Base-by-base conservation (phyloP, 2,329 filamentous ascomycete genomes). In the Pseudopithomyces chartarum region DNA sequence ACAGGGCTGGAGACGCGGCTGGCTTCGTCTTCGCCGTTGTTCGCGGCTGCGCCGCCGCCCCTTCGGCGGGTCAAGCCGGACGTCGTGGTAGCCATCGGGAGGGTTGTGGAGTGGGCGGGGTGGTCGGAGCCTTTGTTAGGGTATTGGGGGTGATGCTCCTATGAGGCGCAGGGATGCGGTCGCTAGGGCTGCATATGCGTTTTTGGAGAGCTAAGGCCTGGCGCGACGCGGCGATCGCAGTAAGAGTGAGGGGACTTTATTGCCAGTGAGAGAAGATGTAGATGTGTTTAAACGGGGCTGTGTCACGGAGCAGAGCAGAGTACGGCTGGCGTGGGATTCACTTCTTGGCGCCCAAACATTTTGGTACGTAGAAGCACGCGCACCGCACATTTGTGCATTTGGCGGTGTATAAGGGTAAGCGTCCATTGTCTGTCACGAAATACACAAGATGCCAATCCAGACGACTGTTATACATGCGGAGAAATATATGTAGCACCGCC, bases 31-130 rank as follows among this genome's bases (percentile, higher is more conserved):
- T 87, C 84, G 65, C 84, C 82, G 75, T 82, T 84, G 56, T 84
- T 84, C 48, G 81, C 81, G 64, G 79, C 76, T 59, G 78, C 81
- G 69, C 82, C 85, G 69, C 81, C 86, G 67, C 84, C 88, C 80
- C 87, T 85, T 73, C 88, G 82, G 77, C 89, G 83, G 76, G 82
- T 90, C 83, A 84, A 85, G 83, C 85, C 91, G 84, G 81, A 90
- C 84, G 82, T 90, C 83, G 84, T 82, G 75, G 85, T 83, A 79
- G 85, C 84, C 86, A 89, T 89, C 52, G 49, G 56, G 62, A 64
- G 54, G 64, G 66, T 63, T 64, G 70, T 67, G 60, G 57, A 64
- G 59, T 59, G 58, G 58, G 66, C 59, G 66, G 63, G 63, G 67
- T 64, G 65, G 36, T 60, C 45, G 56, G 53, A 53, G 55, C 42